Evolutionary conservation across 257 asterid genomes (phyloP).

Genomic region (Solanum etuberosum): DNA sequence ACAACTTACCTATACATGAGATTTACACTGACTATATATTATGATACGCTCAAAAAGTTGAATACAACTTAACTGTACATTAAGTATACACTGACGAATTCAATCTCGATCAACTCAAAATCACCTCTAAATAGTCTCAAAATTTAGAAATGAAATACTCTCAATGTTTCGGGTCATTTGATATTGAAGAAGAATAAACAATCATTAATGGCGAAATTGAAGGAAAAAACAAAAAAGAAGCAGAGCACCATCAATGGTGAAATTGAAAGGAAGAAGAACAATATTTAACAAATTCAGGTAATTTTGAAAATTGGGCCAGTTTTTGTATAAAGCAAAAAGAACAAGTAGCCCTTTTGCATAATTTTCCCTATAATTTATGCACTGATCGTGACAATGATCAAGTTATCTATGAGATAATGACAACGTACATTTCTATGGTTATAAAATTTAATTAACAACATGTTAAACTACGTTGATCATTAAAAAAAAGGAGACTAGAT

Average conservation of each 20-base stretch:
- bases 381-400: neutral
- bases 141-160: too few species aligned
- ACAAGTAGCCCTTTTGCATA: neutral
- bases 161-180: too few species aligned
- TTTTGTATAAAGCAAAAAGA: neutral
- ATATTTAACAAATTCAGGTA: neutral
- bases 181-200: too few species aligned
- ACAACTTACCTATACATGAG: neutral
- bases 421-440: neutral
- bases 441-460: neutral
- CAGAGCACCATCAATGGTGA: too few species aligned
- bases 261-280: too few species aligned
- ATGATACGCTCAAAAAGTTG: neutral
- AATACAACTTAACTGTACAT: neutral
- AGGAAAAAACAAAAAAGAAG: too few species aligned
- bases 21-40: accelerated
- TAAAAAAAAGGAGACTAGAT: neutral
- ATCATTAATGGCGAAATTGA: too few species aligned
- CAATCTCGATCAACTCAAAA: neutral
- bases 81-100: neutral
- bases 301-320: neutral
- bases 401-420: neutral
- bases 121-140: neutral
- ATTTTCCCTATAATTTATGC: neutral
- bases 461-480: neutral